Conservation (phyloP, 306 rosid species). For the Dryas drummondii region DNA sequence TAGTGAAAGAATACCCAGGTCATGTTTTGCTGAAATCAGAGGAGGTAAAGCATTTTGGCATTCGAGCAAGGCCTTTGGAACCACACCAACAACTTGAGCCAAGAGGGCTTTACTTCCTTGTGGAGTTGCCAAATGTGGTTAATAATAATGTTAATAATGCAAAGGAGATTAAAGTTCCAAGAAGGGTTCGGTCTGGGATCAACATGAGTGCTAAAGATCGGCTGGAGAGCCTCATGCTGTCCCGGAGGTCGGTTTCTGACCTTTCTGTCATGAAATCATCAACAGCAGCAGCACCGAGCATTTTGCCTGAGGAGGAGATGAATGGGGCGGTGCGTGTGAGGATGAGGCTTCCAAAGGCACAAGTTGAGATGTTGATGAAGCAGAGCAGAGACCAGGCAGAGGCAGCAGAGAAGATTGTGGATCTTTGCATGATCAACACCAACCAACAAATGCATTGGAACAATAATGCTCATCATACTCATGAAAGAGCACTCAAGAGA, state of each 20-base stretch:
- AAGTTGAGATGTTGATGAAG: slow-evolving; percentile 69
- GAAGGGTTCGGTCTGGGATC: slow-evolving; percentile 80
- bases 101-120: slow-evolving; percentile 71
- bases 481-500: slow-evolving; percentile 18
- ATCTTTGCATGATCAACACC: slow-evolving; percentile 44
- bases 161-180: slow-evolving; percentile 34
- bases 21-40: slow-evolving; percentile 72
- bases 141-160: neutral
- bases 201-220: slow-evolving; percentile 86
- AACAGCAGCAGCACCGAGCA: slow-evolving; percentile 7
- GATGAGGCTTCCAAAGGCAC: slow-evolving; percentile 66
- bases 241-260: slow-evolving; percentile 72
- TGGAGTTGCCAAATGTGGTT: slow-evolving; percentile 49
- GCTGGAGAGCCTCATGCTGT: slow-evolving; percentile 67
- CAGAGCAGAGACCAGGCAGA: slow-evolving; percentile 62
- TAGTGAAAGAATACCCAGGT: slow-evolving; percentile 61
- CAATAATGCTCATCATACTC: neutral
- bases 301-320: slow-evolving; percentile 17
- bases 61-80: slow-evolving; percentile 68
- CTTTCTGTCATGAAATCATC: slow-evolving; percentile 52
- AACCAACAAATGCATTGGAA: slow-evolving; percentile 3
- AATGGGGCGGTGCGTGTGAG: slow-evolving; percentile 47
- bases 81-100: slow-evolving; percentile 44
- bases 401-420: slow-evolving; percentile 69
- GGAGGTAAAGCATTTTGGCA: slow-evolving; percentile 77